A percentile compares a stretch with the other conserved stretches of the same genome.
Conservation (phyloP, 257 asterid species). For the Solanum tarapatanum region DNA sequence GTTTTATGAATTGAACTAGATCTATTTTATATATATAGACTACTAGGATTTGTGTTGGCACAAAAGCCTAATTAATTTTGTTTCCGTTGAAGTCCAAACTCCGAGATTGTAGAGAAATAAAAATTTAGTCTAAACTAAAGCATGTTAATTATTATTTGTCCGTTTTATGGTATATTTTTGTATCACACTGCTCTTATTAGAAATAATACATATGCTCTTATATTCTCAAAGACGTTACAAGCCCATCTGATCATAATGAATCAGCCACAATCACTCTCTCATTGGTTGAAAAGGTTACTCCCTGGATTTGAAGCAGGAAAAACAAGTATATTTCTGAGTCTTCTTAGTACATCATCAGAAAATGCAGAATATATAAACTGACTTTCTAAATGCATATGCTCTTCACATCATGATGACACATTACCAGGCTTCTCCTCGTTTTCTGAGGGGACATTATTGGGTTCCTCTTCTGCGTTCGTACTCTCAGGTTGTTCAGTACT, state of each 20-base stretch:
- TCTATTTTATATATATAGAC: background rate
- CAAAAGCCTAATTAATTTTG: background rate
- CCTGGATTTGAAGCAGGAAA: background rate
- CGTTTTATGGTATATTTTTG: background rate
- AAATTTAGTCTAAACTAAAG: too few relatives aligned
- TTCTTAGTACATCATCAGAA: background rate
- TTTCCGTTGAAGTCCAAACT: background rate
- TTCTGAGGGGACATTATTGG: conserved; percentile 4
- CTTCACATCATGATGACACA: background rate
- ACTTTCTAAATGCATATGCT: background rate
- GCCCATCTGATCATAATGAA: background rate
- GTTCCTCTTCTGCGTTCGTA: conserved; percentile 27
- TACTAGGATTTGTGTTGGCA: background rate
- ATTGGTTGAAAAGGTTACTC: background rate
- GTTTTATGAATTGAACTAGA: background rate
- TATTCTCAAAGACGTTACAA: background rate
- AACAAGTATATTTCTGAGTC: background rate
- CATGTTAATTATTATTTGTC: background rate
- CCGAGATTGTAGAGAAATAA: background rate
- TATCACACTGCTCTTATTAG: background rate
- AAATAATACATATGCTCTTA: background rate
- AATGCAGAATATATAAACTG: background rate
- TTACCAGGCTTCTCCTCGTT: conserved; percentile 22
- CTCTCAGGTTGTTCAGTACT: conserved; percentile 30
- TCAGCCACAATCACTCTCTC: background rate